These are phyloP conservation scores for Vairimorpha necatrix DNA, from an alignment of 371 early-diverging fungal genomes.

Conservation along the genomic window DNA sequence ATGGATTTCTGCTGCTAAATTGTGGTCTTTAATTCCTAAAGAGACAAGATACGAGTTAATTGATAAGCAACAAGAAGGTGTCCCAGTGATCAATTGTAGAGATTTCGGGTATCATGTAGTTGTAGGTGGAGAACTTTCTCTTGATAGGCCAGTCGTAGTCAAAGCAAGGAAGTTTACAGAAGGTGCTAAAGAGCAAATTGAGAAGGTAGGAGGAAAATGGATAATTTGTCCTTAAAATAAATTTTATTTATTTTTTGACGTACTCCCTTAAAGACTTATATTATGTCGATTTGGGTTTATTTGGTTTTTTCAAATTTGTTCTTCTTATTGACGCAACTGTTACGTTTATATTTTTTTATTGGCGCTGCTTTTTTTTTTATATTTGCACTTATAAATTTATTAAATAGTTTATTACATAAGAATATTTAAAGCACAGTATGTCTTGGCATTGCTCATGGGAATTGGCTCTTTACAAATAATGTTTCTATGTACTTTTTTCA, in stretches of 20 bases:
- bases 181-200: conserved; percentile 93
- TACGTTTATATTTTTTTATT: too few relatives aligned
- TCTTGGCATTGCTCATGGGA: too few relatives aligned
- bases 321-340: too few relatives aligned
- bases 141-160: conserved; percentile 82
- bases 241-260: neutral
- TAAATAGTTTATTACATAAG: too few relatives aligned
- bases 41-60: conserved; percentile 76
- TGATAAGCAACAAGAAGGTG: conserved; percentile 73
- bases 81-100: conserved; percentile 62
- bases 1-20: conserved; percentile 80
- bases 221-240: conserved; percentile 62
- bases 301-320: too few relatives aligned
- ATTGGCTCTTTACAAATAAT: too few relatives aligned
- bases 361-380: too few relatives aligned
- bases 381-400: too few relatives aligned
- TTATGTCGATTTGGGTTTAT: neutral
- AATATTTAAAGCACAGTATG: too few relatives aligned
- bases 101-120: conserved; percentile 85
- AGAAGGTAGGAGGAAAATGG: conserved; percentile 85
- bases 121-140: conserved; percentile 80
- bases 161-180: conserved; percentile 86
- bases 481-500: too few relatives aligned
- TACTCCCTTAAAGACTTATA: neutral
- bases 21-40: conserved; percentile 85